Conservation (phyloP, 2,329 filamentous ascomycete species). For the Niveomyces coronatus region DNA sequence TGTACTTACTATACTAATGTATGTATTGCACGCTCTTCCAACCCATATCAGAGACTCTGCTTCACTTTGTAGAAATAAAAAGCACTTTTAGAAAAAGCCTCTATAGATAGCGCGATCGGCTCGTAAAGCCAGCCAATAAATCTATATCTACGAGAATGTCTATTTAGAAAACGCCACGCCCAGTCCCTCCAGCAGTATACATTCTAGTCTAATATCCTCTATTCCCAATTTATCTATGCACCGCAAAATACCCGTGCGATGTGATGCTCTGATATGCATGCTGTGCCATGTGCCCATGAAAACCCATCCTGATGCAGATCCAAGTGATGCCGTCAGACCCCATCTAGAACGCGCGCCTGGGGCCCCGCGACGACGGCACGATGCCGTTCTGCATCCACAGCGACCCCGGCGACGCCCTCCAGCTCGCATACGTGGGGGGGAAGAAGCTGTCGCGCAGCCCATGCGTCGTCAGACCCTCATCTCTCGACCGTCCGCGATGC, state of each 20-base stretch:
- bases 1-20: no score
- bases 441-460: background rate
- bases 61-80: no score
- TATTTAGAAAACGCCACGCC: constrained; percentile 3
- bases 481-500: no score
- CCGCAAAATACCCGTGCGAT: no score
- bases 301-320: no score
- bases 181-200: constrained; percentile 1
- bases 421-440: background rate
- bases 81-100: no score
- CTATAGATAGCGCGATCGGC: background rate
- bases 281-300: no score
- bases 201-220: constrained; percentile 5
- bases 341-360: constrained; percentile 3
- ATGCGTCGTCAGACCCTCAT: no score
- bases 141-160: background rate
- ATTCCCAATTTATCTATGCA: background rate
- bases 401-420: constrained; percentile 4
- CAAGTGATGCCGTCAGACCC: background rate
- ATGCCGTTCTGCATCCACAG: constrained; percentile 11
- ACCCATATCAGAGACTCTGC: no score
- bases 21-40: no score
- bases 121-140: background rate
- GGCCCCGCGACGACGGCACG: constrained; percentile 8
- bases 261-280: no score